Percentiles rank a stretch among this genome's conserved stretches.
phyloP scores from a whole-genome alignment of 2,329 filamentous ascomycete species.

The Neodidymelliopsis sp. region DNA sequence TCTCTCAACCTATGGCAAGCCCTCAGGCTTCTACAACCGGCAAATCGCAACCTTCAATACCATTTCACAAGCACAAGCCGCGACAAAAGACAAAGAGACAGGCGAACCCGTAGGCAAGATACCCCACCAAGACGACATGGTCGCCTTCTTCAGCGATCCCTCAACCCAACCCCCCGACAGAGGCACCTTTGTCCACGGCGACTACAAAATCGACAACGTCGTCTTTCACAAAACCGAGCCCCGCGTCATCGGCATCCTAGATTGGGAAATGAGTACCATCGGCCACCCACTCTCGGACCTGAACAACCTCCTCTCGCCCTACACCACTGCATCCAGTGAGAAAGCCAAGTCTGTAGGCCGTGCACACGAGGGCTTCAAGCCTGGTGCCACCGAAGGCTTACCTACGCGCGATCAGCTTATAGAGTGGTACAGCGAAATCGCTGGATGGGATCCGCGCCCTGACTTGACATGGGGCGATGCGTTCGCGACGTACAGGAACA shows the following conservation, averaged over 20 bases:
- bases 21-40: conserved; percentile 80
- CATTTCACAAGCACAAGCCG: conserved; percentile 80
- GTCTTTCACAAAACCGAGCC: conserved; percentile 87
- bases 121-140: conserved; percentile 81
- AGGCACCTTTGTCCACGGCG: conserved; percentile 84
- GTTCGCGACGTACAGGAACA: conserved; percentile 66
- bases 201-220: conserved; percentile 80
- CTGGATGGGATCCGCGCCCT: conserved; percentile 73
- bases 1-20: conserved; percentile 76
- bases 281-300: conserved; percentile 95
- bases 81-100: conserved; percentile 78
- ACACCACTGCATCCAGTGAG: conserved; percentile 50
- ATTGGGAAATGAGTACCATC: conserved; percentile 95
- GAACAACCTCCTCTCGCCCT: conserved; percentile 72
- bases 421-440: conserved; percentile 70
- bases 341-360: conserved; percentile 50
- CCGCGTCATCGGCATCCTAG: conserved; percentile 88
- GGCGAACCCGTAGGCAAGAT: conserved; percentile 79
- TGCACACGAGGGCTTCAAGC: conserved; percentile 63
- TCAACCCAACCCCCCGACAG: conserved; percentile 77
- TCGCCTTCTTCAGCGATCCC: conserved; percentile 77
- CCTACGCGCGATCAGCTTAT: conserved; percentile 66
- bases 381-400: conserved; percentile 71
- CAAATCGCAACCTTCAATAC: conserved; percentile 84
- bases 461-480: conserved; percentile 70